These are phyloP conservation scores for Ophiobolus disseminans DNA, from an alignment of 2,329 filamentous ascomycete genomes.

Conservation along the genomic window DNA sequence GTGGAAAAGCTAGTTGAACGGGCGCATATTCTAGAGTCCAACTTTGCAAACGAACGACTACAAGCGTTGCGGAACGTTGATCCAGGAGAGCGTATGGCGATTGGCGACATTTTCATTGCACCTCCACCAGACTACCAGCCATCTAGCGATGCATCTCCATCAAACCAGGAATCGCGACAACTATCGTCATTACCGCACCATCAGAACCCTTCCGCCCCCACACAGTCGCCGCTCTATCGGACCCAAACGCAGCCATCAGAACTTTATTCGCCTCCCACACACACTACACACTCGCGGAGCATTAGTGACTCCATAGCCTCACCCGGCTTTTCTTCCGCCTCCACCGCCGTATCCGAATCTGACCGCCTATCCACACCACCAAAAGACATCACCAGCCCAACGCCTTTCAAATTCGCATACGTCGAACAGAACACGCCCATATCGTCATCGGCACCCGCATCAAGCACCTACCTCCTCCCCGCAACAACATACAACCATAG, in stretches of 20 bases:
- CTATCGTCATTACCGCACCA: neutral
- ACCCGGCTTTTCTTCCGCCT: conserved; percentile 27
- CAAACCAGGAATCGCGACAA: neutral
- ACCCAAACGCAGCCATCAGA: conserved; percentile 1
- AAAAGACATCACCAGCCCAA: conserved; percentile 9
- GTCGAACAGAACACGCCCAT: conserved; percentile 12
- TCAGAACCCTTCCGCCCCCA: neutral
- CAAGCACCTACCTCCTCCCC: conserved; percentile 25
- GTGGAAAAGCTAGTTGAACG: conserved; percentile 61
- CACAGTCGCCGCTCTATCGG: neutral
- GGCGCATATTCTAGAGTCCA: conserved; percentile 45
- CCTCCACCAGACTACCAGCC: conserved; percentile 43
- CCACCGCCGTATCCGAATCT: conserved; percentile 17
- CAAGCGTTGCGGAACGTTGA: conserved; percentile 38
- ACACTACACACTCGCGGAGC: conserved; percentile 25
- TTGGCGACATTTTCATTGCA: conserved; percentile 44
- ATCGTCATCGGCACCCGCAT: conserved; percentile 19
- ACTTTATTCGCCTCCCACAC: conserved; percentile 16
- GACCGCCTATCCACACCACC: conserved; percentile 12
- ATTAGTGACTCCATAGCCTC: conserved; percentile 30
- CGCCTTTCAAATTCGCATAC: conserved; percentile 20
- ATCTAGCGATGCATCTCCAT: conserved; percentile 12
- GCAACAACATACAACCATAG: conserved; percentile 28
- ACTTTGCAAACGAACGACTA: conserved; percentile 43
- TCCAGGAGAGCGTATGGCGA: conserved; percentile 41